These are phyloP conservation scores for Eucommia ulmoides DNA, from an alignment of 257 asterid species.

Conservation along the genomic window DNA sequence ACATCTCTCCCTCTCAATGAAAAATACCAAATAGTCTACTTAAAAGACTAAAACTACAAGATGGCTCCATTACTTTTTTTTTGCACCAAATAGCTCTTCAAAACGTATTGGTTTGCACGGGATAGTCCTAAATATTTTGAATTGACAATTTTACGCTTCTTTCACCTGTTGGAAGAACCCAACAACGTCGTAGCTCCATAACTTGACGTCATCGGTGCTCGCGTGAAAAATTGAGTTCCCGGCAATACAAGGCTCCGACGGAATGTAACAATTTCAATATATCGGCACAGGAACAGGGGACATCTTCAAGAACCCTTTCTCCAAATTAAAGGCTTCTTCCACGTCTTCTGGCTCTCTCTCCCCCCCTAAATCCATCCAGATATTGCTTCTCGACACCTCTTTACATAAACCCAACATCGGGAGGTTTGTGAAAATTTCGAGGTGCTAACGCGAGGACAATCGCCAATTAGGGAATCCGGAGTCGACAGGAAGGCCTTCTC, in stretches of 20 bases:
- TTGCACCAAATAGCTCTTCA: too few species aligned
- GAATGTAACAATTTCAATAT: conserved; percentile 48
- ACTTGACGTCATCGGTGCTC: conserved; percentile 37
- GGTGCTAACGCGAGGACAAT: conserved; percentile 56
- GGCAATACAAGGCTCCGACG: conserved; percentile 49
- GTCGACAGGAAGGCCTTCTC: conserved; percentile 73
- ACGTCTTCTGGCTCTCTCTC: conserved; percentile 34
- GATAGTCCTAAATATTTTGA: too few species aligned
- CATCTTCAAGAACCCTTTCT: conserved; percentile 19
- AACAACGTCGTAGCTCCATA: conserved; percentile 66
- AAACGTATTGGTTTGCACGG: too few species aligned
- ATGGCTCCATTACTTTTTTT: too few species aligned
- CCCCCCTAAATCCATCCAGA: conserved; percentile 75
- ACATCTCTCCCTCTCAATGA: too few species aligned
- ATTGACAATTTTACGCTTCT: too few species aligned
- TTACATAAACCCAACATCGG: conserved; percentile 50
- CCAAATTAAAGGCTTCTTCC: conserved; percentile 36
- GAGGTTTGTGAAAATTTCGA: conserved; percentile 28
- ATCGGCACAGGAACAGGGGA: conserved; percentile 68
- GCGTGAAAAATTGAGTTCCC: conserved; percentile 87
- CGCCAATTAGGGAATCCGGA: conserved; percentile 90
- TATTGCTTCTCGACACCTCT: conserved; percentile 24
- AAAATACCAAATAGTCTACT: too few species aligned
- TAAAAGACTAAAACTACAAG: too few species aligned
- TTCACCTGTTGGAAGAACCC: conserved; percentile 54